Evolutionary conservation across 2,329 filamentous ascomycete genomes (phyloP).

Genomic region (Cercospora citrullina): DNA sequence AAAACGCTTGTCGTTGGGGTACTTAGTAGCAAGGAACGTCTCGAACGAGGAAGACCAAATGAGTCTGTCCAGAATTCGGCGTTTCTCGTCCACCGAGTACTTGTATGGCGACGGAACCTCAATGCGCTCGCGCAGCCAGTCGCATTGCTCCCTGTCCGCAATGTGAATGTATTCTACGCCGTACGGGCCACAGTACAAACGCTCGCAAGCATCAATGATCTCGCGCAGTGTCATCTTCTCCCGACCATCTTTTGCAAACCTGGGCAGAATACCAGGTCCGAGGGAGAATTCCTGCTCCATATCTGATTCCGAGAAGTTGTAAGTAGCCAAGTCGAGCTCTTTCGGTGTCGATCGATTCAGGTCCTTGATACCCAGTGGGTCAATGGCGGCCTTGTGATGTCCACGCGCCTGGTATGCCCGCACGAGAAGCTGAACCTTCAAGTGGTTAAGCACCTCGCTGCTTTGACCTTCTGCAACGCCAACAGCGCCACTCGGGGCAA

Average conservation of each 20-base stretch:
- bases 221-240: conserved; percentile 97
- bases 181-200: conserved; percentile 95
- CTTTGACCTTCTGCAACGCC: conserved; percentile 66
- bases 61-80: conserved; percentile 90
- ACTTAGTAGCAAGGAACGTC: conserved; percentile 91
- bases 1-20: conserved; percentile 99
- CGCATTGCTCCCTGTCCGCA: conserved; percentile 93
- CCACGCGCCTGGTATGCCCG: conserved; percentile 97
- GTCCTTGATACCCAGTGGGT: conserved; percentile 88
- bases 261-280: conserved; percentile 90
- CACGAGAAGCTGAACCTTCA: conserved; percentile 96
- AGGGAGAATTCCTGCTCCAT: conserved; percentile 88
- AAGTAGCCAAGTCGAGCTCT: conserved; percentile 89
- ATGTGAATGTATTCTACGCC: conserved; percentile 99
- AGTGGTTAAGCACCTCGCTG: conserved; percentile 86
- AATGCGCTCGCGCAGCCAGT: conserved; percentile 94
- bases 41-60: conserved; percentile 99
- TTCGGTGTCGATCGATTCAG: conserved; percentile 57
- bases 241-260: conserved; percentile 83
- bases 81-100: conserved; percentile 97
- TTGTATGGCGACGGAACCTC: conserved; percentile 95
- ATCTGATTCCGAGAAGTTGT: conserved; percentile 92
- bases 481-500: conserved; percentile 68
- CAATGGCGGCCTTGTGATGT: conserved; percentile 97
- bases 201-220: conserved; percentile 90